Base-by-base conservation (phyloP, 129 eudicot genomes). In the Solidago caesia region DNA sequence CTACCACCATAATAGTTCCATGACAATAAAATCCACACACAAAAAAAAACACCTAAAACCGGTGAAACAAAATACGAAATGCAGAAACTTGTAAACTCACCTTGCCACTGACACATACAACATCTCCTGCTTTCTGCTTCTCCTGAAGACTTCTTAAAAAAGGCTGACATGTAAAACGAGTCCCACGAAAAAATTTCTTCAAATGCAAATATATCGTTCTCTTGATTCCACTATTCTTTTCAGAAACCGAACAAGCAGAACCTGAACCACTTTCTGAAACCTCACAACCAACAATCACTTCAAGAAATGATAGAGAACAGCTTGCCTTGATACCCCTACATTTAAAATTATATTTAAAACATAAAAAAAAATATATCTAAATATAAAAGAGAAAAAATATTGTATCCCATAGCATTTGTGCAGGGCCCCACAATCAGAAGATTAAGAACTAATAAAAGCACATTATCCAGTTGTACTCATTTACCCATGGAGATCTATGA, bases 71-170 rank as follows among this genome's bases (percentile, higher is more conserved):
- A 58, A 43, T 59, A 64, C 14, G 58, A 46, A 7, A 75, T 12
- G 65, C 60, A 80, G 68, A n/a, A 49, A 68, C 57, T 63, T 60
- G 68, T 25, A 74, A 85, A 57, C 89, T 79, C 81, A 94, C 98
- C 98, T 94, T 94, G 72, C 98, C 98, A 80, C 96, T 94, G 77
- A 88, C 93, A 76, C 97, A 94, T 16, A 90, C 96, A 68, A 83
- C 71, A 70, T 94, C 97, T 69, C 96, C 98, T 72, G 68, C 89
- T 80, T 77, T 85, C 80, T 90, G 87, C 91, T 90, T 94, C 63
- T 71, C 85, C 79, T 86, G 77, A 56, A 94, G 79, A 78, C 87
- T 78, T 76, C 33, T 73, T 72, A 94, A 87, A 81, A 94, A 94
- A 67, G 86, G 87, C 45, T 64, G 74, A 73, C 14, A 79, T 16